phyloP scores from a whole-genome alignment of 768 basidiomycete genomes.

The Wakefieldia striispora region DNA sequence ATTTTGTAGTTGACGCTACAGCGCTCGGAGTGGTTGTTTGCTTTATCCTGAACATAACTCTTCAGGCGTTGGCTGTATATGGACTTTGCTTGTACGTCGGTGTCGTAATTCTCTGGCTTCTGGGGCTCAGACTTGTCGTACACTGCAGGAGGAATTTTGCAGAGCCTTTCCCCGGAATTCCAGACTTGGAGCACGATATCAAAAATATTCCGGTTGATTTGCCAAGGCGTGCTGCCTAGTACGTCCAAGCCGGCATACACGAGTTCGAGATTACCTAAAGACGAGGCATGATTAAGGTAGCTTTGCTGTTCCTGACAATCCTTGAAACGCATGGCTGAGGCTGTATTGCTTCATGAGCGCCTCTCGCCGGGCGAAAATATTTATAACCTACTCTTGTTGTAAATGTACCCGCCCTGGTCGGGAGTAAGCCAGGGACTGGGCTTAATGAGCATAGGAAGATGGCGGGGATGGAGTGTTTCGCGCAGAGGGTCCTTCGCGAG shows the following conservation, averaged over 20 bases:
- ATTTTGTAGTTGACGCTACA: constrained; percentile 96
- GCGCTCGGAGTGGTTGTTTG: constrained; percentile 85
- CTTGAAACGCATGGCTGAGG: constrained; percentile 87
- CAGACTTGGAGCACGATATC: constrained; percentile 76
- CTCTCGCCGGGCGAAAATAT: not conserved
- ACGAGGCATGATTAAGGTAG: constrained; percentile 74
- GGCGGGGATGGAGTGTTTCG: constrained; percentile 83
- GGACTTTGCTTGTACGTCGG: constrained; percentile 54
- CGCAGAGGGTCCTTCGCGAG: constrained; percentile 71
- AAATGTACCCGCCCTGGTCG: constrained; percentile 80
- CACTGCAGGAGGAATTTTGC: constrained; percentile 78
- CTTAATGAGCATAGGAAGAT: constrained; percentile 92
- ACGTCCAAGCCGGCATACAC: constrained; percentile 90
- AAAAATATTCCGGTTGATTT: constrained; percentile 76
- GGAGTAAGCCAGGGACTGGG: constrained; percentile 84
- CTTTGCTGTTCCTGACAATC: constrained; percentile 80
- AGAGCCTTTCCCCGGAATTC: constrained; percentile 81
- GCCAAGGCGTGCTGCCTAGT: constrained; percentile 87
- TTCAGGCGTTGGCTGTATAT: constrained; percentile 57
- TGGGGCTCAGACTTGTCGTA: constrained; percentile 66
- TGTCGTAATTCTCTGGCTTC: constrained; percentile 40
- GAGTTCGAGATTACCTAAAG: constrained; percentile 72
- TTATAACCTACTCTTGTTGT: constrained; percentile 59
- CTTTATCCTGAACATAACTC: constrained; percentile 54
- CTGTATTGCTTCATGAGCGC: constrained; percentile 33